Percentiles rank a stretch among this genome's conserved stretches.
These are phyloP conservation scores for Naganishia vaughanmartiniae DNA, from an alignment of 768 basidiomycete species.

Conservation along the genomic window DNA sequence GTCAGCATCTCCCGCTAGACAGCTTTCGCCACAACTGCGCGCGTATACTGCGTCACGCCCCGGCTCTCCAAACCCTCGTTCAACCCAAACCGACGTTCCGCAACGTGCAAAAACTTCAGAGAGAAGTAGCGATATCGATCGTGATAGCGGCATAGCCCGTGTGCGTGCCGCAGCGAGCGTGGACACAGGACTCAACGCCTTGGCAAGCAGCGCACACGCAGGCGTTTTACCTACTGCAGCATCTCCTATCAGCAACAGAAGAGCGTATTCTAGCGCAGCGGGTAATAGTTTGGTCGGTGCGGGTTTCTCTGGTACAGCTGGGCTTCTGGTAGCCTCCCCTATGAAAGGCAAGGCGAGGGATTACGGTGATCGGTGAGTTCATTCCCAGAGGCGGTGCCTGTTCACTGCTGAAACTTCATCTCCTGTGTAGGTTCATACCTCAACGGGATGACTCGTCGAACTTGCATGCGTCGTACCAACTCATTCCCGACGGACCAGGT, in stretches of 20 bases:
- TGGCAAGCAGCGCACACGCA: background rate
- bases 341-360: conserved; percentile 46
- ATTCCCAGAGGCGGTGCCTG: background rate
- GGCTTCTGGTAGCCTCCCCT: conserved; percentile 12
- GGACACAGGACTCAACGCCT: conserved; percentile 20
- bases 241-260: background rate
- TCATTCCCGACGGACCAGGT: conserved; percentile 57
- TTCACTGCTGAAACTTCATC: background rate
- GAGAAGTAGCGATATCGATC: background rate
- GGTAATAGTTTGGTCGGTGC: background rate
- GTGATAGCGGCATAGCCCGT: conserved; percentile 3
- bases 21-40: conserved; percentile 8
- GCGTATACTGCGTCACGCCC: background rate
- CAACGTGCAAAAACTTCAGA: conserved; percentile 4
- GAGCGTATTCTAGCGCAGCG: background rate
- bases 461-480: conserved; percentile 63
- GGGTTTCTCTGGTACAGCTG: conserved; percentile 2
- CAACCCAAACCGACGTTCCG: background rate
- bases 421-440: conserved; percentile 60
- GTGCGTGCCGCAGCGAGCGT: conserved; percentile 10
- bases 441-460: conserved; percentile 57
- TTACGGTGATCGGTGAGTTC: conserved; percentile 53
- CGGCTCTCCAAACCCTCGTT: background rate
- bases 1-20: background rate
- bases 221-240: background rate